Conservation (phyloP, 805 yeast species). For the Myxozyma udenii region DNA sequence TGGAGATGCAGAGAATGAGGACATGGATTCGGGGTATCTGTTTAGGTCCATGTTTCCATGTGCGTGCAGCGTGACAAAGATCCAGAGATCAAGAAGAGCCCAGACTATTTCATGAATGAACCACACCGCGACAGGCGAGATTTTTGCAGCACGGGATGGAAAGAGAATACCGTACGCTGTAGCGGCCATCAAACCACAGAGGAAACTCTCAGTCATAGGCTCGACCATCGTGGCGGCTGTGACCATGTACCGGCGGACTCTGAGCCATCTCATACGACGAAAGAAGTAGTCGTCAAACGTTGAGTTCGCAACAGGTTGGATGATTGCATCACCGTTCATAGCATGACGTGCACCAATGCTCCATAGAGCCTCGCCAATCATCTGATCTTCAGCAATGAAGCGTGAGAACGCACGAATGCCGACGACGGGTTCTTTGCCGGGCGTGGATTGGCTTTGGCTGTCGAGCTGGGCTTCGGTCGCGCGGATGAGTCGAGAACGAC, state of each 20-base stretch:
- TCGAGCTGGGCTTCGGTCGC: constrained; percentile 38
- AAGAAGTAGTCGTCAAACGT: constrained; percentile 53
- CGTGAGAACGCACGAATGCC: constrained; percentile 70
- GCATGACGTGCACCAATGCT: constrained; percentile 64
- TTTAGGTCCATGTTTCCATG: constrained; percentile 33
- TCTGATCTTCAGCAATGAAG: constrained; percentile 88
- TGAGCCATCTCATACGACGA: constrained; percentile 77
- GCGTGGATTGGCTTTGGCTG: not conserved
- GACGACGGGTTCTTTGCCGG: constrained; percentile 37
- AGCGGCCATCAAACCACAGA: constrained; percentile 66
- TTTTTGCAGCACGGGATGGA: constrained; percentile 34
- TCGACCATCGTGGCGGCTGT: constrained; percentile 77
- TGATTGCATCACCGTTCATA: constrained; percentile 70
- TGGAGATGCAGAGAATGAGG: not conserved
- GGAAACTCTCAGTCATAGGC: constrained; percentile 76
- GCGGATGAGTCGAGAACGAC: constrained; percentile 52
- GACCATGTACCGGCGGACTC: constrained; percentile 87
- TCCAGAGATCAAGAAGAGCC: constrained; percentile 62
- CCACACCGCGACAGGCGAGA: not conserved
- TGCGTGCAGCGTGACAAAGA: constrained; percentile 47
- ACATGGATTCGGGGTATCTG: constrained; percentile 6
- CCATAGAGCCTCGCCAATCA: constrained; percentile 88
- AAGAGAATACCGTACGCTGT: constrained; percentile 51
- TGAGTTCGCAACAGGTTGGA: constrained; percentile 62
- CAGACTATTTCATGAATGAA: constrained; percentile 57